These are phyloP conservation scores for Nemania bipapillata DNA, from an alignment of 2,329 filamentous ascomycete genomes.

Conservation along the genomic window DNA sequence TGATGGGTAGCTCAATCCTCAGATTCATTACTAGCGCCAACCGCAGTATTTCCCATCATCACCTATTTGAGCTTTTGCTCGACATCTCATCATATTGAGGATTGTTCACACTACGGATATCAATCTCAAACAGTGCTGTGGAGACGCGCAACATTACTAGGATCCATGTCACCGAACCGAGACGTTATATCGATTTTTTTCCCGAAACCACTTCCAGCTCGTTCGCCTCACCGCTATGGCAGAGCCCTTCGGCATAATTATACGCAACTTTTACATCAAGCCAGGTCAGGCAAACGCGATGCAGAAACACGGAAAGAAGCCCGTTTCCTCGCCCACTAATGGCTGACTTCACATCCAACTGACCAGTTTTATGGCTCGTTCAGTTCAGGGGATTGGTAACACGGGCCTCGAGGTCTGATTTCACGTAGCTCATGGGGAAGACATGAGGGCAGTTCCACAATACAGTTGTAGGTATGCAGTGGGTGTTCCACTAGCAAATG, in stretches of 20 bases:
- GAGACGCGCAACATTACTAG: constrained; percentile 35
- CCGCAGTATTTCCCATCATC: neutral
- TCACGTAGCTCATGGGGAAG: constrained; percentile 2
- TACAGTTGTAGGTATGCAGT: constrained; percentile 32
- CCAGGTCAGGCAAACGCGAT: constrained; percentile 10
- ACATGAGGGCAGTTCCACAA: constrained; percentile 34
- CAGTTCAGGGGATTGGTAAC: constrained; percentile 26
- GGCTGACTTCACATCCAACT: constrained; percentile 11
- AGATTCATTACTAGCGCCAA: neutral
- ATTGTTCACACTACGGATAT: constrained; percentile 9
- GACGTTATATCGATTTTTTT: constrained; percentile 39
- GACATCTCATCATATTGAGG: constrained; percentile 9
- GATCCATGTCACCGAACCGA: constrained; percentile 30
- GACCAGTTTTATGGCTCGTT: constrained; percentile 17
- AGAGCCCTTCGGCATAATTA: neutral
- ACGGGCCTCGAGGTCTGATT: constrained; percentile 23
- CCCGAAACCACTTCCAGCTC: constrained; percentile 36
- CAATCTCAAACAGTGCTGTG: constrained; percentile 37
- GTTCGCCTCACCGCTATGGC: constrained; percentile 7
- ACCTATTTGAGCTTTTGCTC: neutral
- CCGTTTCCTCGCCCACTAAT: constrained; percentile 22
- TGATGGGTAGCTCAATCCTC: neutral
- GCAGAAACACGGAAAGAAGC: constrained; percentile 1
- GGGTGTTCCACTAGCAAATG: constrained; percentile 33
- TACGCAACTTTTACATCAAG: neutral